Evolutionary conservation across 2,329 filamentous ascomycete genomes (phyloP), one percentile per base, ranked within the genome.

Genomic region (Alternaria sp.): DNA sequence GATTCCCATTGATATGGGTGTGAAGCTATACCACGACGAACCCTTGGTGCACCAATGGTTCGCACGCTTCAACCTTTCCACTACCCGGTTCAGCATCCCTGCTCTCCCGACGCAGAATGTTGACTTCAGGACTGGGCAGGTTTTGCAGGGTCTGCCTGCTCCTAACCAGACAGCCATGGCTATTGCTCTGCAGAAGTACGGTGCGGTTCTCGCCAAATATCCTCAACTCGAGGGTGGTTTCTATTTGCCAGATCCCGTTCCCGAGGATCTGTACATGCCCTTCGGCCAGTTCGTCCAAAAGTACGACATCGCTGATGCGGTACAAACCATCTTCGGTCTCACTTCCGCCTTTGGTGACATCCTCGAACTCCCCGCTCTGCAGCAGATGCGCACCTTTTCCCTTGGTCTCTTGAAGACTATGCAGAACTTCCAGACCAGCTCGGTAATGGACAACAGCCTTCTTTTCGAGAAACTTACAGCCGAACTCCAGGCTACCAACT

Each of bases 241-340:
- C 57, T 80, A 82, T 18, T 74, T 84, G 0, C 80, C 83, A 0
- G 67, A 75, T 14, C 78, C 79, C 3, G 76, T 84, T 0, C 82
- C 83, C 0, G 77, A 80, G 30, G 83, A 84, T 48, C 73, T 87
- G 1, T 69, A 83, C n/a, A 68, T 85, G 16, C 79, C 83, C 3
- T 86, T 83, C 54, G 78, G 81, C 20, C 73, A 84, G 5, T 86
- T 85, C 54, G 74, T 83, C 11, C 66, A 77, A 36, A 85, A 86
- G 71, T 81, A 86, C 68, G 70, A 76, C 16, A 72, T 87, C 4
- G 69, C 75, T 7, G 80, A 77, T 43, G 76, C 81, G 3, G 75
- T 84, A 1, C 76, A 74, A n/a, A 72, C 77, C 7, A 75, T 84
- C 16, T 67, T 51, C 16, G 30, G 36, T 4, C 32, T 59, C 30